A percentile compares a stretch with the other conserved stretches of the same genome.
Conservation (phyloP, 1,284 basidiomycete species). For the Leccinum cinnamomeum region DNA sequence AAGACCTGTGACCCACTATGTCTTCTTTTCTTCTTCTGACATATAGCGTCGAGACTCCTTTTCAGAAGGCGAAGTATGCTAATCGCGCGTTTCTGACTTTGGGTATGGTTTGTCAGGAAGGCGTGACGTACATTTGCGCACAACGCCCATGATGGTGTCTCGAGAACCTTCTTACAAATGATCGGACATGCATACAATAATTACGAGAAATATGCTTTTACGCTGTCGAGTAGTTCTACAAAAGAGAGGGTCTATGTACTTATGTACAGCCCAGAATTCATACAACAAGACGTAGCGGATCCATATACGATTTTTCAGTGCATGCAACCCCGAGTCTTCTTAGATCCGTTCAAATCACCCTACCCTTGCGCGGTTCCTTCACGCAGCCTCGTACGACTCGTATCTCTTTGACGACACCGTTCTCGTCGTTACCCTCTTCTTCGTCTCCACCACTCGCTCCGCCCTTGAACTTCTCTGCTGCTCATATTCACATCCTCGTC, state of each 20-base stretch:
- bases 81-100: not conserved
- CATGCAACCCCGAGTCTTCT: not conserved
- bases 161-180: not conserved
- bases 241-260: not conserved
- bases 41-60: not conserved
- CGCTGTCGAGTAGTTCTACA: not conserved
- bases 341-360: slow-evolving; percentile 3
- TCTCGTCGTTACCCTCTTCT: slow-evolving; percentile 43
- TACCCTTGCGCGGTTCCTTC: slow-evolving; percentile 9
- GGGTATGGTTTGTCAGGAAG: not conserved
- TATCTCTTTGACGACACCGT: slow-evolving; percentile 61
- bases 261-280: not conserved
- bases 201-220: not conserved
- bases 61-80: not conserved
- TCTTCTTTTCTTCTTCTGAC: too few relatives aligned
- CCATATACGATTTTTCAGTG: not conserved
- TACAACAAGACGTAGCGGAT: slow-evolving; percentile 3
- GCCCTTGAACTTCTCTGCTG: slow-evolving; percentile 44
- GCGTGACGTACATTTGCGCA: not conserved
- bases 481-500: slow-evolving; percentile 19
- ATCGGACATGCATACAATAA: slow-evolving; percentile 26
- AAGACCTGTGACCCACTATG: not conserved
- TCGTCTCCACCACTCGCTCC: slow-evolving; percentile 56
- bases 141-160: not conserved
- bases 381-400: slow-evolving; percentile 65